Evolutionary conservation across 2,329 filamentous ascomycete species (phyloP).

Genomic region (Ascochyta lentis): DNA sequence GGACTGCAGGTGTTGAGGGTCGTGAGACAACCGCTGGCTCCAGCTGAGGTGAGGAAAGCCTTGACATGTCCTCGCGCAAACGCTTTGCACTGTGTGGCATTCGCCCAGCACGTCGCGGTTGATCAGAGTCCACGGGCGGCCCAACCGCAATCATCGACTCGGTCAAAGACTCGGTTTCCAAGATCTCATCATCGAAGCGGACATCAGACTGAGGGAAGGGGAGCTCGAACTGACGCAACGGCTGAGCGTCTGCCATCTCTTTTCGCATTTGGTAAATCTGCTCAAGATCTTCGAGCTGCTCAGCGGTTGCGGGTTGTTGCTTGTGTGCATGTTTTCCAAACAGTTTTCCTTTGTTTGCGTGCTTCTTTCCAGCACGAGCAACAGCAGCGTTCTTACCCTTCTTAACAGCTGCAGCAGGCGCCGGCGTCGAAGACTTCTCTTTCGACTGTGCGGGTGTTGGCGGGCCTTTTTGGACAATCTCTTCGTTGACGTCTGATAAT

Average conservation of each 20-base stretch:
- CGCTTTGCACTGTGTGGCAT: slow-evolving; percentile 41
- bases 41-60: slow-evolving; percentile 41
- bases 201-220: slow-evolving; percentile 40
- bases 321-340: slow-evolving; percentile 40
- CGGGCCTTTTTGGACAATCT: slow-evolving; percentile 45
- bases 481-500: slow-evolving; percentile 48
- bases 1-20: slow-evolving; percentile 43
- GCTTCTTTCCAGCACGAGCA: slow-evolving; percentile 43
- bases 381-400: slow-evolving; percentile 36
- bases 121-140: slow-evolving; percentile 41
- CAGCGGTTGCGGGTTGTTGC: slow-evolving; percentile 35
- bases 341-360: slow-evolving; percentile 39
- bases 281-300: slow-evolving; percentile 37
- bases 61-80: slow-evolving; percentile 37
- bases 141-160: slow-evolving; percentile 46
- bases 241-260: slow-evolving; percentile 35
- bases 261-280: slow-evolving; percentile 34
- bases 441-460: slow-evolving; percentile 39
- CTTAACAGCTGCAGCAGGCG: slow-evolving; percentile 29
- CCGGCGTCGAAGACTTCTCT: slow-evolving; percentile 26
- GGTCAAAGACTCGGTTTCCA: slow-evolving; percentile 46
- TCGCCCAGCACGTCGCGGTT: slow-evolving; percentile 39
- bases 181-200: slow-evolving; percentile 47
- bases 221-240: slow-evolving; percentile 29
- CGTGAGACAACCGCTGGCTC: slow-evolving; percentile 41